Evolutionary conservation across 441 rosid species (phyloP), one percentile per base, ranked within the genome.

Genomic region (Raphanus hybrid): DNA sequence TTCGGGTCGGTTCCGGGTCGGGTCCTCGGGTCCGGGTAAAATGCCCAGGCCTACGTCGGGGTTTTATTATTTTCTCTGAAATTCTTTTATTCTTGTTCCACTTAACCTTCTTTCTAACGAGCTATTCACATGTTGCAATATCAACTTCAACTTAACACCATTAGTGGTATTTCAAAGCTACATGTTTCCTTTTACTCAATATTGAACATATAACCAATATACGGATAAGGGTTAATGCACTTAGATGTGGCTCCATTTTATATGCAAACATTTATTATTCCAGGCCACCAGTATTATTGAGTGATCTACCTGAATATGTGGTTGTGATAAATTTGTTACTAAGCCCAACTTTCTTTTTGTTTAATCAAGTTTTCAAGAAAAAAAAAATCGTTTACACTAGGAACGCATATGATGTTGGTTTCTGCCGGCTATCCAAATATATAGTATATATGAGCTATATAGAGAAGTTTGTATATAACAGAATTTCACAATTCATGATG

Each of bases 101-200:
- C 43, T 65, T 59, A 59, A 77, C 76, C 68, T 65, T 71, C 41
- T 72, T 66, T 71, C 76, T 71, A 11, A 18, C 26, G 39, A 72
- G 69, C 73, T 45, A 58, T 71, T 71, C 77, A 72, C 77, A 71
- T 78, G 77, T 20, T 26, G 57, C 52, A 65, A 63, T 71, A 59
- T 66, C 69, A 23, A 71, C 27, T 66, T 65, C 72, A 77, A 77
- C 75, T 76, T 76, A 55, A 76, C 75, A 70, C 70, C 29, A 15
- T 7, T 37, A 18, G n/a, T 54, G 70, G 59, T 63, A 55, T 23
- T 55, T 64, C 67, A 77, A 64, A 8, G 66, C 67, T 64, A 41
- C 67, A 64, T 76, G 50, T 7, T 69, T 70, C 35, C 3, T 12
- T 70, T 70, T 64, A 55, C 59, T 70, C 45, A 70, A 64, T 76